Base-by-base conservation (phyloP, 495 filamentous ascomycete species). In the Aspergillus olivimuriae region DNA sequence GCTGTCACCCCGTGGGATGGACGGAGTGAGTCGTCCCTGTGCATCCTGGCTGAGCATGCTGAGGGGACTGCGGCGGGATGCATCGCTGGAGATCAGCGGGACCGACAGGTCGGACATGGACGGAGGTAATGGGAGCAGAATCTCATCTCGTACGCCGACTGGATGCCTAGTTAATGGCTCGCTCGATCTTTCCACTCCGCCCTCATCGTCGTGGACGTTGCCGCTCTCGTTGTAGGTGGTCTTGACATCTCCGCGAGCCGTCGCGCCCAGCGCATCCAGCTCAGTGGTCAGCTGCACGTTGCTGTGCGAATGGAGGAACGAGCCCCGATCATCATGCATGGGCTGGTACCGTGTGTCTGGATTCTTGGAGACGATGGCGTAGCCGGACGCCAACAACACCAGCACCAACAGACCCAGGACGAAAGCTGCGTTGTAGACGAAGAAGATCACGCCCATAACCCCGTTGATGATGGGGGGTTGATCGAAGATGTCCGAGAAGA, bases 241-340 rank as follows among this genome's bases (percentile, higher is more conserved):
- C 62, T 87, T 89, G 43, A 67, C 58, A 46, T 89, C 85, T 44
- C 88, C 88, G 47, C 91, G 83, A 17, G 91, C 91, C 6, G 91
- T 95, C 37, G 82, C 88, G 46, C 85, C 91, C 21, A 97, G 73
- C 8, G 92, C 91, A 65, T 97, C 89, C 39, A 97, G 73, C 58
- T 97, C 91, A 7, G 84, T 89, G 20, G 74, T 84, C 42, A 95
- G 73, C 51, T 87, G 43, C 5, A 32, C n/a, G 17, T 38, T 77
- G 12, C 84, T 82, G 52, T 90, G 83, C 4, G 90, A 95, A 72
- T 95, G 96, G 80, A 95, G 95, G 46, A 95, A 95, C 1, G 89
- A 95, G 28, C 84, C 86, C 41, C 90, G 83, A 66, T 96, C 90
- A 59, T 95, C 91, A 40, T 82, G 80, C 87, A 97, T 95, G 45